These are phyloP conservation scores for Scheffersomyces insectosa DNA, from an alignment of 1,139 yeast species.

Conservation along the genomic window DNA sequence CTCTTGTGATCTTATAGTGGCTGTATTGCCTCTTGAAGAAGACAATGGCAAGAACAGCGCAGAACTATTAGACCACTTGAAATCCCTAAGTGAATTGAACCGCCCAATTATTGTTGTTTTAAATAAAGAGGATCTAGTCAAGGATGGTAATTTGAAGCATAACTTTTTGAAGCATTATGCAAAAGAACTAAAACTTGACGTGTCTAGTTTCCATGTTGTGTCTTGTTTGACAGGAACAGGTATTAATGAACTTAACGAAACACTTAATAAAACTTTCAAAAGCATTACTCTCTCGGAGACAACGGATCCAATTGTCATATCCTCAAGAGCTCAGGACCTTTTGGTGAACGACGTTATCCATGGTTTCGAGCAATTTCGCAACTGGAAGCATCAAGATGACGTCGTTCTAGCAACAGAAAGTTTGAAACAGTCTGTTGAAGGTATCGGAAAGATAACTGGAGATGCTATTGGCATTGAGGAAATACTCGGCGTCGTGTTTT, in stretches of 20 bases:
- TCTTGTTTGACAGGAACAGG: constrained; percentile 70
- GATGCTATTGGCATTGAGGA: constrained; percentile 88
- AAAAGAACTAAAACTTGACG: constrained; percentile 23
- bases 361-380: constrained; percentile 64
- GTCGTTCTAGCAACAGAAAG: constrained; percentile 83
- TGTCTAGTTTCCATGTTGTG: constrained; percentile 41
- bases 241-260: constrained; percentile 41
- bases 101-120: constrained; percentile 46
- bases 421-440: constrained; percentile 72
- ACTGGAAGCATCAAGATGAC: constrained; percentile 57
- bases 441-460: constrained; percentile 91
- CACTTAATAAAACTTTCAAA: constrained; percentile 47
- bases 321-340: constrained; percentile 75
- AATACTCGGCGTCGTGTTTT: constrained; percentile 84
- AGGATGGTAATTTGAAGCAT: constrained; percentile 18
- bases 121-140: constrained; percentile 62
- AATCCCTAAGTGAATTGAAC: constrained; percentile 22
- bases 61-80: constrained; percentile 36
- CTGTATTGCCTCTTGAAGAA: constrained; percentile 47
- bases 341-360: constrained; percentile 69
- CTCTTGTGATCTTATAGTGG: constrained; percentile 60
- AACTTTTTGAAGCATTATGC: constrained; percentile 20
- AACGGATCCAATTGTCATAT: constrained; percentile 65
- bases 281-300: constrained; percentile 47
- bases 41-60: constrained; percentile 13